A percentile compares a stretch with the other conserved stretches of the same genome.
phyloP scores from a whole-genome alignment of 192 early-diverging fungal genomes.

The Neocallimastix lanati region DNA sequence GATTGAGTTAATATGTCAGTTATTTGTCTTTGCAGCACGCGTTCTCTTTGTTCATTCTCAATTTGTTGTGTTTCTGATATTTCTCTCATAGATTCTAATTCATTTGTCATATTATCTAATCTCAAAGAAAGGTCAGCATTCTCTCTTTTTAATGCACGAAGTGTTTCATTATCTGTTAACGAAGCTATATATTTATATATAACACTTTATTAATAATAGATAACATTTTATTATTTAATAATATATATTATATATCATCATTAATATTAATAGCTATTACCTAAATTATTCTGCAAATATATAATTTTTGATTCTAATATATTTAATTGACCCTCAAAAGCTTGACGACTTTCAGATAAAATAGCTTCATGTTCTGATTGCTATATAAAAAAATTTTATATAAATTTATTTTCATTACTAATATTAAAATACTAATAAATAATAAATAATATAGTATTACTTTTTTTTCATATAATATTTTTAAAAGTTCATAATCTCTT shows the following conservation, averaged over 20 bases:
- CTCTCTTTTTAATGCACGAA: background rate
- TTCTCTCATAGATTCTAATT: background rate
- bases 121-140: background rate
- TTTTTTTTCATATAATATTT: background rate
- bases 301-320: background rate
- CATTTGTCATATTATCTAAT: background rate
- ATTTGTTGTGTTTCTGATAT: background rate
- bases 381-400: background rate
- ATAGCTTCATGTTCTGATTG: background rate
- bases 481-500: background rate
- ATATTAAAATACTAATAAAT: too few relatives aligned
- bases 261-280: background rate
- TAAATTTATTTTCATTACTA: too few relatives aligned
- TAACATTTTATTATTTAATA: too few relatives aligned
- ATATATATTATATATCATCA: too few relatives aligned
- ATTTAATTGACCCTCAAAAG: background rate
- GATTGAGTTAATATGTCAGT: background rate
- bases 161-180: background rate
- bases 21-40: background rate
- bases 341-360: background rate
- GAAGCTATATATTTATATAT: too few relatives aligned
- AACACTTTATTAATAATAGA: too few relatives aligned
- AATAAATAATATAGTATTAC: background rate
- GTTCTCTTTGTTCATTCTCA: background rate
- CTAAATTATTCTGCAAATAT: background rate